Evolutionary conservation across 768 basidiomycete genomes (phyloP).

Genomic region (Tylopilus sp.): DNA sequence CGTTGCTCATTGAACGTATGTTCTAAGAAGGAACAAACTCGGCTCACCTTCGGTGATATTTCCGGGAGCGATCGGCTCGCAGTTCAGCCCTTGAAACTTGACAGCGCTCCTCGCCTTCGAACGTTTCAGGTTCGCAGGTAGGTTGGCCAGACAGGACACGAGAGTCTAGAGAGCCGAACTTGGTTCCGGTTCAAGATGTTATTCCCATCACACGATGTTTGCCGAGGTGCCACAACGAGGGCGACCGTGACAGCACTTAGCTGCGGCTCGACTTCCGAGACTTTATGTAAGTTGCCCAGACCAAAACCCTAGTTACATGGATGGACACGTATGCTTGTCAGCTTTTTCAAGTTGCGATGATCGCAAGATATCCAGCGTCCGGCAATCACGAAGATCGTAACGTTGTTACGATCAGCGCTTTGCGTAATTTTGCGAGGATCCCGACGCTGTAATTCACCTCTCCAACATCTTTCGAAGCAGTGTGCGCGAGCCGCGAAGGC

Average conservation of each 20-base stretch:
- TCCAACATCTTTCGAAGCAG: too few species aligned
- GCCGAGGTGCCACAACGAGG: constrained; percentile 5
- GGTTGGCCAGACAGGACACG: not conserved
- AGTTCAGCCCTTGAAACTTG: not conserved
- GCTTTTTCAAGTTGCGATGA: too few species aligned
- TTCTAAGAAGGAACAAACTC: not conserved
- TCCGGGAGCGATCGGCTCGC: not conserved
- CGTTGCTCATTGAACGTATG: not conserved
- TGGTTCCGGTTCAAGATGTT: constrained; percentile 1
- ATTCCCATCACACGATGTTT: constrained; percentile 9
- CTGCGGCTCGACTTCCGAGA: too few species aligned
- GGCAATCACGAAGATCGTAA: too few species aligned
- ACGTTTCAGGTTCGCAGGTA: not conserved
- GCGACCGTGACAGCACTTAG: constrained; percentile 9
- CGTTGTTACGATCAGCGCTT: too few species aligned
- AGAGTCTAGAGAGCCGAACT: not conserved
- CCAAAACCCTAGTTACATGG: too few species aligned
- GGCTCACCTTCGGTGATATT: constrained; percentile 10
- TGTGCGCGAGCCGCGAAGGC: too few species aligned
- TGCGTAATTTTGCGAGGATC: too few species aligned
- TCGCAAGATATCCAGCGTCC: too few species aligned
- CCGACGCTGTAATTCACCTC: too few species aligned
- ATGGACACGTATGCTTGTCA: too few species aligned
- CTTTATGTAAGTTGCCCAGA: too few species aligned
- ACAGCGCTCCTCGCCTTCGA: not conserved